Evolutionary conservation across 768 basidiomycete genomes (phyloP).

Genomic region (Grammothele lineata): DNA sequence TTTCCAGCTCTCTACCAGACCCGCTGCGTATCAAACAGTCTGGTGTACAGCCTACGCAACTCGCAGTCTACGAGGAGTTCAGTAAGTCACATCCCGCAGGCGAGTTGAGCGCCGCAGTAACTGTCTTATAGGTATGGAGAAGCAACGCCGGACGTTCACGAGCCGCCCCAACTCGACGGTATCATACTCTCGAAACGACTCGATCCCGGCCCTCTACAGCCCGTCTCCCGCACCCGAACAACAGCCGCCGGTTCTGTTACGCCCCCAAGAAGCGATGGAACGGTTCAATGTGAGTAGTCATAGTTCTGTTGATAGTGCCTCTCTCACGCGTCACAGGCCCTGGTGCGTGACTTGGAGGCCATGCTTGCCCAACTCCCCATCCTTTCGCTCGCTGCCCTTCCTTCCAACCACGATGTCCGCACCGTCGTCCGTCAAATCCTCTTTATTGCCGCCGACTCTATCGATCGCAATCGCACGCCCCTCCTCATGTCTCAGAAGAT

Average conservation of each 20-base stretch:
- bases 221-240: conserved; percentile 65
- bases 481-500: conserved; percentile 94
- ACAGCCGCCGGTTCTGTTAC: conserved; percentile 40
- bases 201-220: conserved; percentile 42
- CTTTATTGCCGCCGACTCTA: conserved; percentile 72
- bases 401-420: conserved; percentile 83
- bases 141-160: conserved; percentile 46
- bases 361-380: conserved; percentile 71
- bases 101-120: conserved; percentile 3
- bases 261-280: conserved; percentile 84
- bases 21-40: conserved; percentile 78
- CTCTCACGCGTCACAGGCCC: conserved; percentile 27
- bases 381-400: conserved; percentile 64
- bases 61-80: conserved; percentile 94
- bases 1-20: conserved; percentile 76
- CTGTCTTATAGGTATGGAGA: conserved; percentile 41
- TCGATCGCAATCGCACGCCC: conserved; percentile 81
- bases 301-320: background rate
- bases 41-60: conserved; percentile 79
- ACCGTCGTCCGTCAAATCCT: conserved; percentile 81
- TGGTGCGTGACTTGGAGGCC: conserved; percentile 71
- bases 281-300: conserved; percentile 61
- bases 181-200: conserved; percentile 54
- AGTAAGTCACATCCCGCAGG: conserved; percentile 37
- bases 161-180: conserved; percentile 72